These are phyloP conservation scores for Kodamaea nitidulidarum DNA, from an alignment of 805 yeast genomes.

Conservation along the genomic window DNA sequence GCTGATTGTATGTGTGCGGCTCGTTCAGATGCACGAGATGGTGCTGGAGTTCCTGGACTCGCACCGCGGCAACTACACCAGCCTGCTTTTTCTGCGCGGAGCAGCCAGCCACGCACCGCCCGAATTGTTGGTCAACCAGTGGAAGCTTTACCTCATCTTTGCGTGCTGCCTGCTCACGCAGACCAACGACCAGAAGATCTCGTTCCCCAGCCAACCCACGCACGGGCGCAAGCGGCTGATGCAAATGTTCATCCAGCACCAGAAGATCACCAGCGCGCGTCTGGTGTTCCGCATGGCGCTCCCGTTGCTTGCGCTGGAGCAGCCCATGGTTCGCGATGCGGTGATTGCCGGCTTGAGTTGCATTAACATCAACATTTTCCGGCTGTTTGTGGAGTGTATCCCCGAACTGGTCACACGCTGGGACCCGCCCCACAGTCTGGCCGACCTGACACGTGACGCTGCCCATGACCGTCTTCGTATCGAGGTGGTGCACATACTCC, in stretches of 20 bases:
- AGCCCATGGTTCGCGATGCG: constrained; percentile 72
- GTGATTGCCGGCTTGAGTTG: constrained; percentile 86
- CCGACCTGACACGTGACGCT: constrained; percentile 24
- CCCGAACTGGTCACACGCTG: constrained; percentile 54
- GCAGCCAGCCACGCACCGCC: constrained; percentile 41
- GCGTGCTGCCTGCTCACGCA: constrained; percentile 91
- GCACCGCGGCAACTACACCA: constrained; percentile 27
- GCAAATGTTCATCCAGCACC: constrained; percentile 82
- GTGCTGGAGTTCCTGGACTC: constrained; percentile 54
- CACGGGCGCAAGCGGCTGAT: constrained; percentile 76
- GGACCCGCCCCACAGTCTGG: too few relatives aligned
- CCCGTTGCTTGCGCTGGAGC: constrained; percentile 71
- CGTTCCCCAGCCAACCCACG: constrained; percentile 46
- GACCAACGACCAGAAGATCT: constrained; percentile 77
- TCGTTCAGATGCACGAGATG: constrained; percentile 80
- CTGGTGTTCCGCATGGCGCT: constrained; percentile 84
- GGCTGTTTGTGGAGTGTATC: constrained; percentile 71
- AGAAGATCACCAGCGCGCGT: constrained; percentile 87
- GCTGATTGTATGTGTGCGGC: constrained; percentile 80
- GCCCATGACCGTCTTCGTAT: constrained; percentile 52
- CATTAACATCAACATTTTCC: constrained; percentile 84
- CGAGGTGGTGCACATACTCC: constrained; percentile 74
- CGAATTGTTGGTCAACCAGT: constrained; percentile 73
- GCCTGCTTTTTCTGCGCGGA: constrained; percentile 31
- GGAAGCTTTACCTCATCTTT: constrained; percentile 84